phyloP scores from a whole-genome alignment of 2,329 filamentous ascomycete species.

The Pseudogymnoascus sp. region DNA sequence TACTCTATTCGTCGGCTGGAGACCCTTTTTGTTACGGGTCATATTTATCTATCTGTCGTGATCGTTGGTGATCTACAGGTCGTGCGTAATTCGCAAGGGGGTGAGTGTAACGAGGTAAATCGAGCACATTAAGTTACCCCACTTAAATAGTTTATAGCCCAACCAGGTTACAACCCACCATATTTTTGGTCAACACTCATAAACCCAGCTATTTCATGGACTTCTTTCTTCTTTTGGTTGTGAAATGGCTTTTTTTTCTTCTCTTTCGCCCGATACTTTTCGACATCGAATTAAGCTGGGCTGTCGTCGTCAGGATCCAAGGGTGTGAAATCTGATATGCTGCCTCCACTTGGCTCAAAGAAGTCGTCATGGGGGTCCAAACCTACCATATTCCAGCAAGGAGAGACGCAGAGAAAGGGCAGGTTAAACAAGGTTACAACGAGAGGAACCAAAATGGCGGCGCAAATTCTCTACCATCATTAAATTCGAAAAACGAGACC shows the following conservation, averaged over 20 bases:
- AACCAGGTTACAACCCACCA: background rate
- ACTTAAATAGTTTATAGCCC: background rate
- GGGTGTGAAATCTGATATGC: background rate
- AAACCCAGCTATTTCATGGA: background rate
- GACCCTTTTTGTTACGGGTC: background rate
- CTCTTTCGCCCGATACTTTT: background rate
- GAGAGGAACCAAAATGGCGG: background rate
- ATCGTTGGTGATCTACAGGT: background rate
- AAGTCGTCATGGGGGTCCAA: background rate
- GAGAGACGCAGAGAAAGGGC: background rate
- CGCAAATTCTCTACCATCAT: background rate
- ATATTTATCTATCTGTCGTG: background rate
- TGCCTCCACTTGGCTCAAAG: background rate
- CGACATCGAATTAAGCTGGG: background rate
- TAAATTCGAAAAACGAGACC: slow-evolving; percentile 22
- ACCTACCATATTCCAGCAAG: background rate
- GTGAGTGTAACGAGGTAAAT: background rate
- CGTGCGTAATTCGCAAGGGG: background rate
- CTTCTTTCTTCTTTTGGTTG: background rate
- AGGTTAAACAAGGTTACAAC: too few relatives aligned
- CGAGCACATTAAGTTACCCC: slow-evolving; percentile 2
- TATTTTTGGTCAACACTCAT: background rate
- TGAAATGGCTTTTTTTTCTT: background rate
- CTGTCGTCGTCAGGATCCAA: background rate
- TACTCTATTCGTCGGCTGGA: background rate